Evolutionary conservation across 202 grass and related monocot genomes (phyloP).

Genomic region (Panicum hallii): DNA sequence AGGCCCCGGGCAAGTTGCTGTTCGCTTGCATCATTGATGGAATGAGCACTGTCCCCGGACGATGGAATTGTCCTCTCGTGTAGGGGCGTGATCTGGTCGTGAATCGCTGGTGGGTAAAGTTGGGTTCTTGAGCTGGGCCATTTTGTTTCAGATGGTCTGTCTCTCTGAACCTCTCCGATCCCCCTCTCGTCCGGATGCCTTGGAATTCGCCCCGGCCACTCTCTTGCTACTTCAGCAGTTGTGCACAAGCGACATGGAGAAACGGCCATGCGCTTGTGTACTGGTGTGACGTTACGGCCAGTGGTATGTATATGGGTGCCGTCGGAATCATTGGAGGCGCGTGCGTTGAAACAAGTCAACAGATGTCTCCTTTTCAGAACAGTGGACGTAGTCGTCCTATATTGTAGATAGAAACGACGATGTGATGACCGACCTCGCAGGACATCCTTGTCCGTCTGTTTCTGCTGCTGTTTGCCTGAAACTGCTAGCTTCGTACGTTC

Average conservation of each 20-base stretch:
- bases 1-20: neutral
- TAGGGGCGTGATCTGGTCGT: constrained; percentile 16
- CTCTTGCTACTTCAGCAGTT: neutral
- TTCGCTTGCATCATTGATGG: constrained; percentile 17
- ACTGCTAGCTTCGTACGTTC: neutral
- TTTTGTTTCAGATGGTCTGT: neutral
- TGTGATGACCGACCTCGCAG: neutral
- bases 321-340: neutral
- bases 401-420: neutral
- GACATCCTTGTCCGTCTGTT: neutral
- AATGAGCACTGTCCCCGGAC: constrained; percentile 1
- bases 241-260: constrained; percentile 36
- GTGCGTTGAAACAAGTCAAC: constrained; percentile 13
- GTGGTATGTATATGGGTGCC: neutral
- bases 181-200: neutral
- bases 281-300: neutral
- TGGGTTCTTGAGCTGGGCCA: constrained; percentile 36
- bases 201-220: neutral
- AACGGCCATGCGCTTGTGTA: constrained; percentile 25
- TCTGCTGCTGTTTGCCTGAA: neutral
- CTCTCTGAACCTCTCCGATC: neutral
- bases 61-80: neutral
- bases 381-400: neutral
- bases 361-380: neutral
- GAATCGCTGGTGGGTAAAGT: constrained; percentile 30